Base-by-base conservation (phyloP, 2,329 filamentous ascomycete species). In the Cordyceps fumosorosea region DNA sequence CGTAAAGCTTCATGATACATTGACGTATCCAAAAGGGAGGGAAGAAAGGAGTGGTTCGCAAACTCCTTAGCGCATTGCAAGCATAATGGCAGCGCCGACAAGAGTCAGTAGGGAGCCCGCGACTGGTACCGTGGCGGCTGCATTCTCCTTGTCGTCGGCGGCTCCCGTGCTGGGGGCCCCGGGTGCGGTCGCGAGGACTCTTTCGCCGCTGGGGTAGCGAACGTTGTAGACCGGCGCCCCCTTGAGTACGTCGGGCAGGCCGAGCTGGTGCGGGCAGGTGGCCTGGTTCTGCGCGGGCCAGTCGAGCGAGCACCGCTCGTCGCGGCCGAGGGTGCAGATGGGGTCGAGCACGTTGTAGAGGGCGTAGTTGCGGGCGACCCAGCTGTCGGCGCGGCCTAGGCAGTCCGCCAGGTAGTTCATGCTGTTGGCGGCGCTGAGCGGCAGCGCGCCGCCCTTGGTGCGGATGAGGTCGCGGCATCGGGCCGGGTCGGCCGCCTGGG, bases 331-430 rank as follows among this genome's bases (percentile, higher is more conserved):
- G 0, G 76, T 76, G 67, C 81, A 83, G 34, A 79, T 69, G 0
- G 77, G 64, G 65, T 84, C 82, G 62, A 74, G 70, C 52, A 84
- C 80, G 68, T 85, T 84, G 70, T 77, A 82, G 16, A 82, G 69
- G 1, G 75, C 73, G 67, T 79, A 75, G 69, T 84, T 79, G 4
- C 76, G 62, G 24, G 72, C 78, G 12, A 83, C 78, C 79, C 79
- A 84, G 65, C 74, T 78, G 61, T 69, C 66, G 4, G 63, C 60
- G 7, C 72, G 64, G 37, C 72, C 67, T 44, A 80, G 71, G 64
- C 81, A 83, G 65, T 72, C 76, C 12, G 72, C 71, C n/a, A 83
- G 69, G 60, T 76, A 84, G 67, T 83, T 81, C 76, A 82, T 81
- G 74, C 77, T 79, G 70, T 82, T 83, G 62, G 79, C 69, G 0